A percentile compares a stretch with the other conserved stretches of the same genome.
Evolutionary conservation across 106 monocot genomes (phyloP).

Genomic region (Cymbidium sinense): DNA sequence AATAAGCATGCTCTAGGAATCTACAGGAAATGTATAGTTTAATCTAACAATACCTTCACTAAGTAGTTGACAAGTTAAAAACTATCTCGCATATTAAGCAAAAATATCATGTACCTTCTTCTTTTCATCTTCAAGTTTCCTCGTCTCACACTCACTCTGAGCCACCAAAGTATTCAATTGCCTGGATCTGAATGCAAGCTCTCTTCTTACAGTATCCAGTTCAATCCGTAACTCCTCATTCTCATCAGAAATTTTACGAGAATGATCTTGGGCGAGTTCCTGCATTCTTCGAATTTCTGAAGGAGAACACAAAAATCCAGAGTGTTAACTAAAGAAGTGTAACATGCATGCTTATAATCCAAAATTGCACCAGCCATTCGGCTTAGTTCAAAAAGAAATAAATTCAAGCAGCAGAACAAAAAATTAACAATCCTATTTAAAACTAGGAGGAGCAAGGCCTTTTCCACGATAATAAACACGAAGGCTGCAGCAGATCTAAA

Average conservation of each 20-base stretch:
- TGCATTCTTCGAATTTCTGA: conserved; percentile 71
- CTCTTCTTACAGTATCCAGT: conserved; percentile 41
- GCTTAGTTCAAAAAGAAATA: not conserved
- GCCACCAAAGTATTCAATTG: conserved; percentile 32
- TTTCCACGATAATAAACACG: not conserved
- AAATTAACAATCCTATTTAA: too few relatives aligned
- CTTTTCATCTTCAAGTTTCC: conserved; percentile 44
- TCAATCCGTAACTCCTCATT: conserved; percentile 38
- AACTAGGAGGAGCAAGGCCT: too few relatives aligned
- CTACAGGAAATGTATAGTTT: not conserved
- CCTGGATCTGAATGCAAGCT: conserved; percentile 36
- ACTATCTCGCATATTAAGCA: not conserved
- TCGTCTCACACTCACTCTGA: conserved; percentile 40
- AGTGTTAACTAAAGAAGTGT: not conserved
- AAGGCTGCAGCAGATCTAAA: not conserved
- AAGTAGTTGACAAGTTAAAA: not conserved
- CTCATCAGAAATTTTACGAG: conserved; percentile 38
- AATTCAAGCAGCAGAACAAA: not conserved
- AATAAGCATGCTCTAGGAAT: not conserved
- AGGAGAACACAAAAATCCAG: not conserved
- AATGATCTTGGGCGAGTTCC: conserved; percentile 37
- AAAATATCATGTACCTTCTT: conserved; percentile 33
- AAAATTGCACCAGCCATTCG: not conserved
- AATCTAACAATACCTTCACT: not conserved
- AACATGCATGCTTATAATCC: not conserved